Base-by-base conservation (phyloP, 228 moss, liverwort and hornwort species). In the Sphagnum magellanicum region DNA sequence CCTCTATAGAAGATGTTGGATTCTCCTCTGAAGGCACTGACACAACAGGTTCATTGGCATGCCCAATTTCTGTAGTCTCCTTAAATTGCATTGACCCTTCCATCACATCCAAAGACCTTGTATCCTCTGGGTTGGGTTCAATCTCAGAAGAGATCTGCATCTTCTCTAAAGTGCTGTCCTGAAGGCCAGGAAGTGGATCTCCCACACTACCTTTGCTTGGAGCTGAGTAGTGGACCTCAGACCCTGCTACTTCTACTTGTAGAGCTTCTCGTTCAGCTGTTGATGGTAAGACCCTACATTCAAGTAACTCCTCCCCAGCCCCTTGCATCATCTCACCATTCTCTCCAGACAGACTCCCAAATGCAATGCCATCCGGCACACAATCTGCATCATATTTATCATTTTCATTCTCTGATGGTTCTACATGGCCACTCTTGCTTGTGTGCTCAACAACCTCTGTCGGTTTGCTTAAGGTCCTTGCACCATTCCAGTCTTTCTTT, bases 281-380 rank as follows among this genome's bases (percentile, higher is more conserved):
- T 50, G n/a, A 7, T 8, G 52, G 51, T 71, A 51, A 11, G 32
- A 10, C 16, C n/a, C n/a, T 64, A 52, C 8, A 52, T 8, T 64
- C 55, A n/a, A 1, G 46, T 13, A 47, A 63, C 14, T 46, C 64
- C 14, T 46, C 64, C 4, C 14, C 48, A 55, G 49, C 32, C 55
- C 16, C 53, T n/a, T 58, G 16, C 71, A 51, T 55, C 63, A 4
- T 63, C 10, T 51, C 14, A 64, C 11, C 63, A 71, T 64, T 14
- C 5, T 53, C 48, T 46, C 5, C 63, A 64, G 50, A 52, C 57
- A 63, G 32, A 71, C 64, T 71, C 32, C 32, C 32, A 14, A 64
- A 17, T 52, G 57, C 55, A 15, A 13, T 71, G 9, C 46, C 53
- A 53, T 71, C 63, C 52, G 46, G 63, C 53, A 64, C 53, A 71